These are phyloP conservation scores for Sechiopsis laciniata DNA, from an alignment of 306 rosid species.

Conservation along the genomic window DNA sequence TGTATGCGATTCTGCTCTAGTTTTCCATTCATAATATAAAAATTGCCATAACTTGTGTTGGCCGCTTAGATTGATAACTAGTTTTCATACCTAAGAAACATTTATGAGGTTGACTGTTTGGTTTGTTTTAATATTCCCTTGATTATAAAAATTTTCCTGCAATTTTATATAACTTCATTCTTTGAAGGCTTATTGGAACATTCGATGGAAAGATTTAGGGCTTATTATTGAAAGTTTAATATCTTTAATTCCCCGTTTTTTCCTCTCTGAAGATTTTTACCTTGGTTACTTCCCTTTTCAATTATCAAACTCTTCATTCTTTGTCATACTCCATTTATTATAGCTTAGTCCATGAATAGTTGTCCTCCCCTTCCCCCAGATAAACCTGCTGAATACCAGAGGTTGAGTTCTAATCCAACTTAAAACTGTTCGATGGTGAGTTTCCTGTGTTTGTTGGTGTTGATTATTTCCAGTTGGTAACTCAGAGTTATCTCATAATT, in stretches of 20 bases:
- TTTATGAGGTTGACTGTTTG: background rate
- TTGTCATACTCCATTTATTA: background rate
- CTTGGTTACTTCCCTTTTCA: background rate
- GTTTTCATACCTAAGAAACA: background rate
- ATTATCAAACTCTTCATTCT: conserved; percentile 4
- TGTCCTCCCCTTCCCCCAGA: conserved; percentile 25
- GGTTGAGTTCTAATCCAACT: conserved; percentile 3
- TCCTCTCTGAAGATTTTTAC: conserved; percentile 1
- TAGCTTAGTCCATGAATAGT: conserved; percentile 18
- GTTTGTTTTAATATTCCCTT: background rate
- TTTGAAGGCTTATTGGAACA: background rate
- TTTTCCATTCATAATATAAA: background rate
- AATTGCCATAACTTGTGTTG: background rate
- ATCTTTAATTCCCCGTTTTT: background rate
- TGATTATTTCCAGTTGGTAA: background rate
- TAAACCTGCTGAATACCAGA: conserved; percentile 15
- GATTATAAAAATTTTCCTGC: background rate
- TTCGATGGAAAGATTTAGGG: background rate
- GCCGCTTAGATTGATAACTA: background rate
- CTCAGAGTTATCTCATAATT: conserved; percentile 22
- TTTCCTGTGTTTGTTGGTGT: conserved; percentile 7
- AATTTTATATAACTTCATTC: background rate
- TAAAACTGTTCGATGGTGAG: conserved; percentile 14
- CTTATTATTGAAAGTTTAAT: background rate
- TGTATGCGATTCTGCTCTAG: background rate